Evolutionary conservation across 129 eudicot species (phyloP).

Genomic region (Arctium minus): DNA sequence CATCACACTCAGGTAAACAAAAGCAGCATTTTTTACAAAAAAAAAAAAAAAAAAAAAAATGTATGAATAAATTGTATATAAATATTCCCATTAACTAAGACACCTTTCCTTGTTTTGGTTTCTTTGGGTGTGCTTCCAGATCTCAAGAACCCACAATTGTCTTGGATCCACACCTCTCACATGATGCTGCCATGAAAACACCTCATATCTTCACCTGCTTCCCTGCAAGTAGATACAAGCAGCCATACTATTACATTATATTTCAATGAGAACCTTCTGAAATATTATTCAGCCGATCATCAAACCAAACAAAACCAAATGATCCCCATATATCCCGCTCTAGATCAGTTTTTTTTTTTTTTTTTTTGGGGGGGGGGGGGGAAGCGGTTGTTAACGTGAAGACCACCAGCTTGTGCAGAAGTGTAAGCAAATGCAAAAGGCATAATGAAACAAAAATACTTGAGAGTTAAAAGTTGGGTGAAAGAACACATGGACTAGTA

Average conservation of each 20-base stretch:
- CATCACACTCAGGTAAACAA: background rate
- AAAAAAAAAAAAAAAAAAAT: background rate
- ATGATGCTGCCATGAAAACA: background rate
- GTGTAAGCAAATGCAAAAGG: too few relatives aligned
- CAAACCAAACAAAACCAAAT: background rate
- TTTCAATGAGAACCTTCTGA: background rate
- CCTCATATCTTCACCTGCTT: background rate
- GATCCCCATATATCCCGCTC: too few relatives aligned
- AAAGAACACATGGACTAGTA: too few relatives aligned
- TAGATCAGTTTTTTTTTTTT: too few relatives aligned
- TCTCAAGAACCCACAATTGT: background rate
- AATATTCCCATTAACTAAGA: background rate
- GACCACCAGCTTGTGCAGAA: too few relatives aligned
- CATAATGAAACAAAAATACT: too few relatives aligned
- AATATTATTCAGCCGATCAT: background rate
- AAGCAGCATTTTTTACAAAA: conserved; percentile 7
- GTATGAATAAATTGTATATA: background rate
- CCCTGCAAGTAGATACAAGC: background rate
- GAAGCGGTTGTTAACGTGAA: too few relatives aligned
- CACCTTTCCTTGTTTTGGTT: conserved; percentile 7
- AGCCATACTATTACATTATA: background rate
- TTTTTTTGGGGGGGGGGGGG: too few relatives aligned
- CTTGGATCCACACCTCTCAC: background rate
- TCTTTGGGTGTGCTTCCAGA: conserved; percentile 3
- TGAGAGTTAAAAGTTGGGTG: too few relatives aligned